Evolutionary conservation across 2,329 filamentous ascomycete species (phyloP), one percentile per base, ranked within the genome.

Genomic region (Fusarium agapanthi): DNA sequence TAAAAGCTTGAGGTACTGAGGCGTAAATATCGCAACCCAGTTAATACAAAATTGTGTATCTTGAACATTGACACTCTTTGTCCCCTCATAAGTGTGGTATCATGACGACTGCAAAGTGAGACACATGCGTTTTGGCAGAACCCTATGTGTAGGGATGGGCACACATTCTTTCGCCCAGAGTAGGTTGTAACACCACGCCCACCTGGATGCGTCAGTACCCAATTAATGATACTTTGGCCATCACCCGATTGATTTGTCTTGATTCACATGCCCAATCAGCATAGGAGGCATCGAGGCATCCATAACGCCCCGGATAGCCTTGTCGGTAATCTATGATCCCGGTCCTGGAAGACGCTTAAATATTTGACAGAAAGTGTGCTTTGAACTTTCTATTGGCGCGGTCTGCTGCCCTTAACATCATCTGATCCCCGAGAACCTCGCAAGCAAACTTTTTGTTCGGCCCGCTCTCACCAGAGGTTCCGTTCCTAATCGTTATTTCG

Each of bases 321-420:
- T 54, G 34, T 40, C 14, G 20, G 11, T 28, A n/a, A 22, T 4
- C 4, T 28, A 18, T 28, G 20, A n/a, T 54, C 20, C 15, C 8
- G 20, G 28, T 16, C 14, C 32, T 32, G 16, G 10, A 24, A 13
- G 22, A 12, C 26, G 9, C 32, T 92, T 85, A 97, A 20, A 97
- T 81, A 72, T 93, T 90, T 54, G 90, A 87, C 71, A 95, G 85
- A 77, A 93, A 94, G 79, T 95, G 95, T 79, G 89, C 87, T 83
- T 96, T 97, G 83, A 97, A 97, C 84, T 97, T 98, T 83, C 90
- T 94, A 77, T 93, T 97, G 54, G 95, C 94, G 28, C 96, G 86
- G 80, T 98, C 95, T 22, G 92, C 90, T 6, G 95, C 91, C 16
- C 95, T 88, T 73, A 91, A 90, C 86, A 94, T 90, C 78, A 98